Evolutionary conservation across 176 grass and related monocot genomes (phyloP), one percentile per base, ranked within the genome.

Genomic region (Ananas comosus): DNA sequence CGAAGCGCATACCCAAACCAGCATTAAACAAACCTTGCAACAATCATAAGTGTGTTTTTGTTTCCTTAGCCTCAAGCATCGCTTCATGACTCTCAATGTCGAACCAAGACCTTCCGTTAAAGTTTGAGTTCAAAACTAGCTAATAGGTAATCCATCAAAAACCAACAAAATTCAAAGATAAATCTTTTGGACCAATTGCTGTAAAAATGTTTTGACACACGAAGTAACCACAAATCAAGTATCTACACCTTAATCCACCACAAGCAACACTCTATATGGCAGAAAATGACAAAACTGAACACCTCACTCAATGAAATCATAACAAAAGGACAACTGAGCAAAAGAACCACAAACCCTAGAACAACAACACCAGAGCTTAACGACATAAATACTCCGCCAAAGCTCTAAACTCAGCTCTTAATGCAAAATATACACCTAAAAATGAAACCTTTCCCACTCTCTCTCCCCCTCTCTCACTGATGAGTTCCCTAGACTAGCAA

Each of bases 281-380:
- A 42, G 33, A 42, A 42, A 42, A 42, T 42, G 33, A 42, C 33
- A 42, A 61, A 61, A 16, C 21, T 61, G 56, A 61, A 61, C 56
- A 61, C 56, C 21, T 61, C 56, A 61, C 56, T 61, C 17, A 61
- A 16, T 18, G 21, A 19, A 22, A 19, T 10, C 56, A 61, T 1
- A 18, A 61, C 16, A 61, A 18, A 61, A 19, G 33, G 33, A 42
- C 33, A 42, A 42, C 33, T 42, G 33, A 42, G 33, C 33, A 61
- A 61, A 56, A 61, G 21, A 10, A 61, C 56, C 56, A 10, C 56
- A 61, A 61, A 61, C 56, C 56, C 56, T 61, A 61, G 56, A 61
- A 9, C 56, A 18, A 19, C 56, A 61, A 18, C 56, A 18, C 3
- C 56, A 61, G 17, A 22, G 21, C 17, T 10, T 18, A 61, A 61